Evolutionary conservation across 2,329 filamentous ascomycete genomes (phyloP).

Genomic region (Byssoonygena ceratinophila): DNA sequence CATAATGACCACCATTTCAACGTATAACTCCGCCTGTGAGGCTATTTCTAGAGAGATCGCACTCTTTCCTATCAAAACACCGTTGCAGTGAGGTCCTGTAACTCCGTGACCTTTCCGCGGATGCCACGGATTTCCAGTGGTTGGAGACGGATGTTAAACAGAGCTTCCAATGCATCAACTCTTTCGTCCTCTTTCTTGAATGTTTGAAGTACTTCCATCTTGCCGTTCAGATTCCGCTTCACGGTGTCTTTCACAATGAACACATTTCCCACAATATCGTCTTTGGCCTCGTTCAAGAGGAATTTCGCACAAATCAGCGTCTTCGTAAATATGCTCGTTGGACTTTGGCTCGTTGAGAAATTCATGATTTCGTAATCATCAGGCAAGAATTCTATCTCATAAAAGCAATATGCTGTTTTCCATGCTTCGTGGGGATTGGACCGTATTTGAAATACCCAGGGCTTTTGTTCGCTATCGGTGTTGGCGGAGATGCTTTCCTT

Average conservation of each 20-base stretch:
- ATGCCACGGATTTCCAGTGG: constrained; percentile 44
- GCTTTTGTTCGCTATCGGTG: constrained; percentile 36
- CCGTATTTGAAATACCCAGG: constrained; percentile 56
- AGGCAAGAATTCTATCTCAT: constrained; percentile 52
- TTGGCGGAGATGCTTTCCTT: constrained; percentile 40
- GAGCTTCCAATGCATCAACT: constrained; percentile 41
- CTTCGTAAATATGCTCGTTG: constrained; percentile 45
- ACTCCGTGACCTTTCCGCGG: constrained; percentile 40
- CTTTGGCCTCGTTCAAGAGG: constrained; percentile 40
- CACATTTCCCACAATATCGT: constrained; percentile 44
- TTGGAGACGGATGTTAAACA: constrained; percentile 45
- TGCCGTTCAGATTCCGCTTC: constrained; percentile 45
- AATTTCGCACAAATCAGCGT: constrained; percentile 46
- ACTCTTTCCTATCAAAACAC: background rate
- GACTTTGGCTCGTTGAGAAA: constrained; percentile 43
- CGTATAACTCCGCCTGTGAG: background rate
- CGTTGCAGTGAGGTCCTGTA: background rate
- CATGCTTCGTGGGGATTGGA: constrained; percentile 43
- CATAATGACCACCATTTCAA: constrained; percentile 4
- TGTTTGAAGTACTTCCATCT: constrained; percentile 39
- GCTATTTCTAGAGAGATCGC: background rate
- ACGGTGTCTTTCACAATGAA: constrained; percentile 44
- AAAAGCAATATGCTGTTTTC: constrained; percentile 55
- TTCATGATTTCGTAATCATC: constrained; percentile 54
- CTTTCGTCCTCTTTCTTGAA: constrained; percentile 46